A percentile compares a stretch with the other conserved stretches of the same genome.
Conservation (phyloP, 148 eudicot species). For the Limonium bicolor region DNA sequence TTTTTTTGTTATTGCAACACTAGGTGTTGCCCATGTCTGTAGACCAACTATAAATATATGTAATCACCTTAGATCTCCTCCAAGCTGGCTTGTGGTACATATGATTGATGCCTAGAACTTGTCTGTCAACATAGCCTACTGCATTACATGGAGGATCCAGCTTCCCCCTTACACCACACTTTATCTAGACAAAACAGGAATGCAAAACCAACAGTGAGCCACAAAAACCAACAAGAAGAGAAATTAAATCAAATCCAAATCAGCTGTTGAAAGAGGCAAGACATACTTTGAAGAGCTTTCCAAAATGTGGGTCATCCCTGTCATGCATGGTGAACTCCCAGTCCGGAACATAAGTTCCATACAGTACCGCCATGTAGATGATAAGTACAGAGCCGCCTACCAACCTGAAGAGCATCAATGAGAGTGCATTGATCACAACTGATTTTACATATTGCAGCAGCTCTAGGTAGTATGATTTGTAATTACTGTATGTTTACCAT, state of each 20-base stretch:
- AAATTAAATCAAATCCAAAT: not conserved
- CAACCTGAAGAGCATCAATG: slow-evolving; percentile 62
- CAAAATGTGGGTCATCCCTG: slow-evolving; percentile 40
- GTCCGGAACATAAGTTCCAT: slow-evolving; percentile 72
- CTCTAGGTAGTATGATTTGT: too few species aligned
- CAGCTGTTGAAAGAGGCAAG: not conserved
- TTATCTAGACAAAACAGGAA: too few species aligned
- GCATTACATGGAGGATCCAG: slow-evolving; percentile 80
- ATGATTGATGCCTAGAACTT: slow-evolving; percentile 62
- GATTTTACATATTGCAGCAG: too few species aligned
- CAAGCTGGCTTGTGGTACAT: slow-evolving; percentile 79
- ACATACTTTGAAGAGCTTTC: slow-evolving; percentile 58
- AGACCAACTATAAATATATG: not conserved
- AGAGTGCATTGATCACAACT: too few species aligned
- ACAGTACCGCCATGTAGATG: slow-evolving; percentile 51
- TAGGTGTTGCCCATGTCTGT: too few species aligned
- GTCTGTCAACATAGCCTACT: slow-evolving; percentile 74
- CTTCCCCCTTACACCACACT: slow-evolving; percentile 59
- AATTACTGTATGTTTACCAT: slow-evolving; percentile 30
- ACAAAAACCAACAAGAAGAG: not conserved
- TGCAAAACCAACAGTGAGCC: too few species aligned
- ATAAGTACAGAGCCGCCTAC: slow-evolving; percentile 45
- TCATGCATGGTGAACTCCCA: slow-evolving; percentile 66
- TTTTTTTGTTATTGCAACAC: too few species aligned
- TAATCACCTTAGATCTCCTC: slow-evolving; percentile 68